Conservation (phyloP, 2,329 filamentous ascomycete genomes). For the Xylaria sp. region DNA sequence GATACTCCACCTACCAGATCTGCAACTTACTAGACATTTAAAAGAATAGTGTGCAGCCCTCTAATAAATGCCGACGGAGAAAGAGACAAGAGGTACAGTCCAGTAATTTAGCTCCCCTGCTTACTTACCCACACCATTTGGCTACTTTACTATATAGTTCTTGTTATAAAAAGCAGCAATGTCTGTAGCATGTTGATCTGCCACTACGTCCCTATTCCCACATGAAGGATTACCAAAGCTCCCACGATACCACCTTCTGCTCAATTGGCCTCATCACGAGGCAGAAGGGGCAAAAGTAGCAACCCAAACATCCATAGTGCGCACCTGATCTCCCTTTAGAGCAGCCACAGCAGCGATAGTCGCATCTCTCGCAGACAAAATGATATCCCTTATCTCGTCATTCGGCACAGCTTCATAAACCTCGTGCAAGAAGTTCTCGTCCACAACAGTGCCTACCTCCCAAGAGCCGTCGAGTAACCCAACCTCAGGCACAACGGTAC, state of each 20-base stretch:
- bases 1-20: too few relatives aligned
- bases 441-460: slow-evolving; percentile 25
- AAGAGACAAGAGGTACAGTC: too few relatives aligned
- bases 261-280: neutral
- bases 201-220: neutral
- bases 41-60: neutral
- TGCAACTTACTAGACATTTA: too few relatives aligned
- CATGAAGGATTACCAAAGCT: too few relatives aligned
- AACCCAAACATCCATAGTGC: slow-evolving; percentile 59
- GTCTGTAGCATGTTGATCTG: neutral
- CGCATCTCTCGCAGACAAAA: slow-evolving; percentile 51
- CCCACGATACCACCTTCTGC: too few relatives aligned
- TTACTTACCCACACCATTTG: neutral
- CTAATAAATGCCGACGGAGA: too few relatives aligned
- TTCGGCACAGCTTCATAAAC: slow-evolving; percentile 47
- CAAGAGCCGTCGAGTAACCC: slow-evolving; percentile 22
- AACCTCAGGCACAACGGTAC: slow-evolving; percentile 47
- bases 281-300: slow-evolving; percentile 10
- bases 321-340: slow-evolving; percentile 47
- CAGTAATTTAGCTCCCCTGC: too few relatives aligned
- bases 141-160: neutral
- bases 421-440: slow-evolving; percentile 36
- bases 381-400: slow-evolving; percentile 46
- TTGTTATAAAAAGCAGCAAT: neutral
- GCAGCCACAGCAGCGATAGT: slow-evolving; percentile 47